Conservation (phyloP, 495 filamentous ascomycete species). For the Penicillium canariense region DNA sequence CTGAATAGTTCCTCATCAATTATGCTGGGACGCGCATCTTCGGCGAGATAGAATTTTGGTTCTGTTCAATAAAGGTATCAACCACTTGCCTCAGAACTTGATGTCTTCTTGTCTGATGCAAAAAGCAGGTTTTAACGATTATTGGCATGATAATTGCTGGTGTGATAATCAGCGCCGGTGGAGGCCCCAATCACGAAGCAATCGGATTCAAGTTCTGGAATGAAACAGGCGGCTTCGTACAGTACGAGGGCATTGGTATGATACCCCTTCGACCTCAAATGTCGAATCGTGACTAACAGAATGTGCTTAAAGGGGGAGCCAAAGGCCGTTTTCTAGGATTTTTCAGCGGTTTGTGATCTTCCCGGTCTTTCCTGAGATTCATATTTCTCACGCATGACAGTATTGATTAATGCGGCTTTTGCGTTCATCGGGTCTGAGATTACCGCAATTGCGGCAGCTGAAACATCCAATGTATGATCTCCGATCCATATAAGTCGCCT, state of each 20-base stretch:
- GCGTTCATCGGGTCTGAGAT: constrained; percentile 19
- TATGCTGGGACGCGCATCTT: constrained; percentile 21
- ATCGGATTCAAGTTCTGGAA: constrained; percentile 33
- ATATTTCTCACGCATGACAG: neutral
- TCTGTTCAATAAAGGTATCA: constrained; percentile 23
- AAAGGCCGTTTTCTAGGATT: constrained; percentile 20
- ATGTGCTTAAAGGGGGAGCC: constrained; percentile 11
- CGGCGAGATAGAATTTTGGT: constrained; percentile 31
- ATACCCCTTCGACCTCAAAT: neutral
- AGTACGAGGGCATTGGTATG: constrained; percentile 21
- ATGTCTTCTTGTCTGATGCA: neutral
- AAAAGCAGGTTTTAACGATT: constrained; percentile 20
- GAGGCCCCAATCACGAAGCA: constrained; percentile 35
- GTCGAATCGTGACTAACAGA: neutral
- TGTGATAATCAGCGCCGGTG: constrained; percentile 59
- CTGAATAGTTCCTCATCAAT: constrained; percentile 17
- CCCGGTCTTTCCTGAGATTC: neutral
- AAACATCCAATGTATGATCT: constrained; percentile 8
- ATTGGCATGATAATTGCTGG: constrained; percentile 57
- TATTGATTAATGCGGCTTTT: constrained; percentile 19
- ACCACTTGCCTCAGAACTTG: neutral
- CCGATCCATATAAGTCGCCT: neutral
- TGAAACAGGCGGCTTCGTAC: constrained; percentile 20
- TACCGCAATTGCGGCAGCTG: constrained; percentile 16
- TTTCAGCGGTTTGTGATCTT: constrained; percentile 12